These are phyloP conservation scores for Chytriomyces confervae DNA, from an alignment of 192 early-diverging fungal species.

Conservation along the genomic window DNA sequence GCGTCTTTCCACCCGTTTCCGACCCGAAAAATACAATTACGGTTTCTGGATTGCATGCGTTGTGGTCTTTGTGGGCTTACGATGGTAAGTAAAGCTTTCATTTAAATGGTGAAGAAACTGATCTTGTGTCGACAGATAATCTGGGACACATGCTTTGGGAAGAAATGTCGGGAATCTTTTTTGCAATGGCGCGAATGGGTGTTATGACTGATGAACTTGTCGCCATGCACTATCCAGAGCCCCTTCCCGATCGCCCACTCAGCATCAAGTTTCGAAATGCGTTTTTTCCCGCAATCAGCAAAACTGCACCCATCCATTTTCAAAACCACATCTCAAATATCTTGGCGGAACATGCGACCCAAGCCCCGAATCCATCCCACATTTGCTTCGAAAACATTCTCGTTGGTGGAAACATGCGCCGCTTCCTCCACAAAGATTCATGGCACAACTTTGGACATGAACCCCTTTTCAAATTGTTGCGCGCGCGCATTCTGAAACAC, in stretches of 20 bases:
- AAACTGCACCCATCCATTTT: conserved; percentile 14
- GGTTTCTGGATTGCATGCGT: conserved; percentile 17
- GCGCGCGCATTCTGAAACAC: conserved; percentile 14
- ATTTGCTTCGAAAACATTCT: conserved; percentile 41
- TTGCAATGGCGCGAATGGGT: conserved; percentile 33
- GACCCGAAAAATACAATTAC: conserved; percentile 14
- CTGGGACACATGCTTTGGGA: conserved; percentile 41
- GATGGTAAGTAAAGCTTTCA: neutral
- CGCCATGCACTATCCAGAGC: conserved; percentile 11
- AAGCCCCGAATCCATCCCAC: neutral
- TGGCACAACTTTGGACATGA: conserved; percentile 41
- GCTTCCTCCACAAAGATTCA: conserved; percentile 8
- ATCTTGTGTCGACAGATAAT: conserved; percentile 13
- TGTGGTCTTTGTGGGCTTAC: conserved; percentile 34
- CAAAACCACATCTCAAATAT: conserved; percentile 11
- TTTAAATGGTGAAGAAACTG: too few relatives aligned
- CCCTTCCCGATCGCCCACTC: conserved; percentile 25
- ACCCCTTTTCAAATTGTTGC: conserved; percentile 30
- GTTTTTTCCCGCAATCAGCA: conserved; percentile 34
- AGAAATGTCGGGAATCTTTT: conserved; percentile 35
- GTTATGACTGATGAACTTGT: conserved; percentile 13
- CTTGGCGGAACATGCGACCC: neutral
- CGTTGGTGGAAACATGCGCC: conserved; percentile 33
- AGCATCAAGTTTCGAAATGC: conserved; percentile 25
- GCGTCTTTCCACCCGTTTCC: neutral